A percentile compares a stretch with the other conserved stretches of the same genome.
Conservation (phyloP, 2,329 filamentous ascomycete genomes). For the Fusarium miscanthi region DNA sequence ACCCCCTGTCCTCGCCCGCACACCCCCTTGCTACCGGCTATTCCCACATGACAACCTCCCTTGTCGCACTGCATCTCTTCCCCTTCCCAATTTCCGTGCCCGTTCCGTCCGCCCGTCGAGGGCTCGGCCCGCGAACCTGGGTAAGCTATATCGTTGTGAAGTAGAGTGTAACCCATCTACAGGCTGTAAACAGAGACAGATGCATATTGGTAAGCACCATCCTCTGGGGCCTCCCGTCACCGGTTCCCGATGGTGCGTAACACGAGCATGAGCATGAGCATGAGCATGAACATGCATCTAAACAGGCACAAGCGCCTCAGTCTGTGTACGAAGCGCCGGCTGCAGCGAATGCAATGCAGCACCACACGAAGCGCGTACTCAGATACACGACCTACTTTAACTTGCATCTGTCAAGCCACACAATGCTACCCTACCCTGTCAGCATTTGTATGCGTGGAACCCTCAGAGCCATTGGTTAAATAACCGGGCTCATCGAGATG, state of each 20-base stretch:
- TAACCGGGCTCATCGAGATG: constrained; percentile 8
- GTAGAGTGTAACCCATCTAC: constrained; percentile 4
- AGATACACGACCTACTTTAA: constrained; percentile 16
- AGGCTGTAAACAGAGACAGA: constrained; percentile 4
- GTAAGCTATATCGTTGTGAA: constrained; percentile 8
- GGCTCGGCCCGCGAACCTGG: constrained; percentile 32
- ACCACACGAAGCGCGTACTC: neutral
- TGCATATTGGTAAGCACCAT: constrained; percentile 4
- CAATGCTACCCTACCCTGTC: constrained; percentile 24
- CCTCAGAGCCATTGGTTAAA: constrained; percentile 16
- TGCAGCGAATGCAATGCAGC: neutral
- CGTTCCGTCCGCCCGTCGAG: constrained; percentile 23
- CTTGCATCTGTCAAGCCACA: constrained; percentile 31
- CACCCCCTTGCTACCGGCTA: constrained; percentile 20
- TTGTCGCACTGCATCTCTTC: constrained; percentile 17
- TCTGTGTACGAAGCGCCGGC: constrained; percentile 14
- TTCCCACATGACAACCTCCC: constrained; percentile 35
- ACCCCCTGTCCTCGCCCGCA: constrained; percentile 19
- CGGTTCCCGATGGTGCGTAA: constrained; percentile 26
- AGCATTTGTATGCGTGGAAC: constrained; percentile 21
- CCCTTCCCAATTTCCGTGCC: neutral
- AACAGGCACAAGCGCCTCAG: constrained; percentile 15
- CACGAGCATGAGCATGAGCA: constrained; percentile 1
- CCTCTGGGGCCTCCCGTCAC: constrained; percentile 14
- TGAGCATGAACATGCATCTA: neutral